These are phyloP conservation scores for Cenchrus purpureus DNA, from an alignment of 176 grass and related monocot species.

Conservation along the genomic window DNA sequence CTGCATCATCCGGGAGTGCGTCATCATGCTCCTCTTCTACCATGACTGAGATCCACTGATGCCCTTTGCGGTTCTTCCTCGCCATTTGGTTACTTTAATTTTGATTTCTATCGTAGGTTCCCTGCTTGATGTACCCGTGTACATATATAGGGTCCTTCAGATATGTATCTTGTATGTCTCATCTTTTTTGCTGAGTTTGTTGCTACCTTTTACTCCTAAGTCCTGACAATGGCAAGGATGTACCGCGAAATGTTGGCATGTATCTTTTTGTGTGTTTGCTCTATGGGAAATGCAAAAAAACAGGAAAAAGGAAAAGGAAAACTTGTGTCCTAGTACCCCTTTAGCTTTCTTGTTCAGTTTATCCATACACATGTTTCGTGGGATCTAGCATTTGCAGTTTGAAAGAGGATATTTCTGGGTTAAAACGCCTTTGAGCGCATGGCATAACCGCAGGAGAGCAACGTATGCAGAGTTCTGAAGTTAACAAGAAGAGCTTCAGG, in stretches of 20 bases:
- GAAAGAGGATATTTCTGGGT: neutral
- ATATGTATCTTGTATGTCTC: slow-evolving; percentile 21
- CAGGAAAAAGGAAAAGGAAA: neutral
- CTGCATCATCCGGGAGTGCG: slow-evolving; percentile 60
- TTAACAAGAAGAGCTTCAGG: neutral
- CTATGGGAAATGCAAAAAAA: slow-evolving; percentile 17
- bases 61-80: slow-evolving; percentile 17
- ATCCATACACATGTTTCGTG: neutral
- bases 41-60: slow-evolving; percentile 55
- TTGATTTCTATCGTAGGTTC: slow-evolving; percentile 5
- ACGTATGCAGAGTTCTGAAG: neutral
- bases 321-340: neutral
- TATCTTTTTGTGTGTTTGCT: slow-evolving; percentile 7
- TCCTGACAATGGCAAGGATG: slow-evolving; percentile 46
- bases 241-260: slow-evolving; percentile 24
- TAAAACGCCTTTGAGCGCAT: neutral
- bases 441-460: neutral
- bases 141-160: slow-evolving; percentile 28
- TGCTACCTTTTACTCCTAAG: slow-evolving; percentile 30
- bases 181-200: neutral
- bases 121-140: slow-evolving; percentile 33
- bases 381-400: neutral
- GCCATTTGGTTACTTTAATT: neutral
- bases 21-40: slow-evolving; percentile 69
- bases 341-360: neutral